Evolutionary conservation across 768 basidiomycete genomes (phyloP).

Genomic region (Trametes sanguinea): DNA sequence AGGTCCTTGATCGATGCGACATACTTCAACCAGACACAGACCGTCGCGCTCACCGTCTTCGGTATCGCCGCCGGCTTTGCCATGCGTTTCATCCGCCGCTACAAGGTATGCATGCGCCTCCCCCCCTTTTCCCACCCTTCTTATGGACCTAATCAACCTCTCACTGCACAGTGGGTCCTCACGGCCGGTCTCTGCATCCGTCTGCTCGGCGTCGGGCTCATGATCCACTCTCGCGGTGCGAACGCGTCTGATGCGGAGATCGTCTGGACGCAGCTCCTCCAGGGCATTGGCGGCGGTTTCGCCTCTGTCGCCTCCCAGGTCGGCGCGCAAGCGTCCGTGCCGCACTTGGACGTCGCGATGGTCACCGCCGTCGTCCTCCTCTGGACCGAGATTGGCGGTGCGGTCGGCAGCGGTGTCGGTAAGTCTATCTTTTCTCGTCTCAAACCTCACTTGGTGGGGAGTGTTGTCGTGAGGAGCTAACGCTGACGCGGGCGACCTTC

Average conservation of each 20-base stretch:
- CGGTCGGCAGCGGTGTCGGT: conserved; percentile 46
- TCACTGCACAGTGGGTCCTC: conserved; percentile 33
- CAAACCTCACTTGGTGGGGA: conserved; percentile 31
- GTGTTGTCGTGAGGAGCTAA: conserved; percentile 42
- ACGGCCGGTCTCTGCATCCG: conserved; percentile 38
- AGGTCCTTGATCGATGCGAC: conserved; percentile 38
- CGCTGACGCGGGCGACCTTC: conserved; percentile 27
- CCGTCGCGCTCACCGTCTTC: conserved; percentile 47
- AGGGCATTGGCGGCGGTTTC: conserved; percentile 54
- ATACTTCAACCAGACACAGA: conserved; percentile 42
- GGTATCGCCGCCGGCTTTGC: conserved; percentile 48
- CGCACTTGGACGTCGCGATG: conserved; percentile 43
- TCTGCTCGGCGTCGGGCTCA: conserved; percentile 34
- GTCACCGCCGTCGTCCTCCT: conserved; percentile 51
- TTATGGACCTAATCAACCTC: background rate
- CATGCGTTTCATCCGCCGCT: conserved; percentile 44
- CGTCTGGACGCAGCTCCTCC: conserved; percentile 50
- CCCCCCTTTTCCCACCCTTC: background rate
- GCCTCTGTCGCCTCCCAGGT: conserved; percentile 47
- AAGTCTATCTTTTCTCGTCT: conserved; percentile 34
- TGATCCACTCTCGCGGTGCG: conserved; percentile 31
- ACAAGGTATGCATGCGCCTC: conserved; percentile 37
- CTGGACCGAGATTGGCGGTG: conserved; percentile 48
- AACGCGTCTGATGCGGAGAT: conserved; percentile 35
- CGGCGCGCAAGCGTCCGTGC: conserved; percentile 50